These are phyloP conservation scores for Volvox carteri DNA, from an alignment of 163 green algal genomes.

Conservation along the genomic window DNA sequence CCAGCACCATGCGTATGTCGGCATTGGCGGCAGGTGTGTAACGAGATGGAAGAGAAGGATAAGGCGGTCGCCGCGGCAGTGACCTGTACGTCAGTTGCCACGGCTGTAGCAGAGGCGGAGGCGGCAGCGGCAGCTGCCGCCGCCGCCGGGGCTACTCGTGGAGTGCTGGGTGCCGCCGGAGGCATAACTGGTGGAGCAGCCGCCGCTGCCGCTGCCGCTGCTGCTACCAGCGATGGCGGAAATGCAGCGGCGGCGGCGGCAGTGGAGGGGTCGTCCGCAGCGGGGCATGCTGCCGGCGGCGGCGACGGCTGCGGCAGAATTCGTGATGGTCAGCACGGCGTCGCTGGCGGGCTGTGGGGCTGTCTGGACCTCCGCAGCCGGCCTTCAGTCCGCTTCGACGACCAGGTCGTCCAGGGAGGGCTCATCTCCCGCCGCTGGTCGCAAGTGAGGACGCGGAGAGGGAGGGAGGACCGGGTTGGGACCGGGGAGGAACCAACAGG, in stretches of 20 bases:
- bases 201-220: too few relatives aligned
- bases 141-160: not conserved
- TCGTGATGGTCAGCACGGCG: not conserved
- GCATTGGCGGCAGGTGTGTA: conserved; percentile 32
- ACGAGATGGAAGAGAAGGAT: not conserved
- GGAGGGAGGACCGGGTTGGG: not conserved
- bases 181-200: not conserved
- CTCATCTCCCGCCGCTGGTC: not conserved
- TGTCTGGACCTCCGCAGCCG: conserved; percentile 17
- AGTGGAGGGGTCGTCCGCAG: not conserved
- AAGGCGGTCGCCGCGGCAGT: not conserved
- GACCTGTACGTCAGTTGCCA: not conserved
- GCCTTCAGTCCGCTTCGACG: not conserved
- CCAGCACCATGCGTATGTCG: conserved; percentile 28
- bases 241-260: not conserved
- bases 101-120: not conserved
- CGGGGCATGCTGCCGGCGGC: too few relatives aligned
- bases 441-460: not conserved
- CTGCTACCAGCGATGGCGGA: not conserved
- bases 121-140: not conserved
- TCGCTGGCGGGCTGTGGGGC: conserved; percentile 6
- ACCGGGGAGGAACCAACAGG: not conserved
- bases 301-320: not conserved
- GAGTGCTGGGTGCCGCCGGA: not conserved
- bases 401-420: conserved; percentile 9